Evolutionary conservation across 345 rosid species (phyloP).

Genomic region (Isatis tinctoria): DNA sequence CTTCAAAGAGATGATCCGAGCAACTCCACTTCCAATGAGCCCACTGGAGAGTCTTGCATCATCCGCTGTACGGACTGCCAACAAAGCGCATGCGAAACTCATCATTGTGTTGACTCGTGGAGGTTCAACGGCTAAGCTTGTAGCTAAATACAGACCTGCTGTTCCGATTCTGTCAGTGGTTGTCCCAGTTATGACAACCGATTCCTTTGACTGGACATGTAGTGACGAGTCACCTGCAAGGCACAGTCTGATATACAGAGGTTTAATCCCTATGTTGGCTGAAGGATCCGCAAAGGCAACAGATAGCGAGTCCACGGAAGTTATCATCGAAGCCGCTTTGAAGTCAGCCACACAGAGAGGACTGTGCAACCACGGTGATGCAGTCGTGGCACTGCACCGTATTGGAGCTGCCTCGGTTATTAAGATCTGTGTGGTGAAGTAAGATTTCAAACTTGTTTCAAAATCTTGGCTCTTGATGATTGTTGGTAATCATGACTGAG

Average conservation of each 20-base stretch:
- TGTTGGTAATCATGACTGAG: slow-evolving; percentile 28
- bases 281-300: slow-evolving; percentile 96
- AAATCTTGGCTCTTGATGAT: slow-evolving; percentile 19
- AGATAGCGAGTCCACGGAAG: slow-evolving; percentile 84
- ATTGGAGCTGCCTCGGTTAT: slow-evolving; percentile 83
- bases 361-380: slow-evolving; percentile 69
- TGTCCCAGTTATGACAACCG: slow-evolving; percentile 79
- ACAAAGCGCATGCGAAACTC: slow-evolving; percentile 82
- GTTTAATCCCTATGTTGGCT: slow-evolving; percentile 70
- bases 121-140: slow-evolving; percentile 80
- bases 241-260: slow-evolving; percentile 78
- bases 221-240: slow-evolving; percentile 91
- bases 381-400: slow-evolving; percentile 78
- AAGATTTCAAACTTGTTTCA: slow-evolving; percentile 8
- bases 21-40: slow-evolving; percentile 92
- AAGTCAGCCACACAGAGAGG: slow-evolving; percentile 61
- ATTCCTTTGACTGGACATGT: slow-evolving; percentile 81
- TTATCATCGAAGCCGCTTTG: slow-evolving; percentile 64
- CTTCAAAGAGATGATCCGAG: slow-evolving; percentile 82
- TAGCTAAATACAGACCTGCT: slow-evolving; percentile 91
- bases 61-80: slow-evolving; percentile 86
- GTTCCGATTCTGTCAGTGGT: slow-evolving; percentile 89
- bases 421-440: slow-evolving; percentile 81
- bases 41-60: slow-evolving; percentile 93
- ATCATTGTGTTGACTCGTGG: slow-evolving; percentile 87